phyloP scores from a whole-genome alignment of 257 asterid species.

The Solanum okadae region DNA sequence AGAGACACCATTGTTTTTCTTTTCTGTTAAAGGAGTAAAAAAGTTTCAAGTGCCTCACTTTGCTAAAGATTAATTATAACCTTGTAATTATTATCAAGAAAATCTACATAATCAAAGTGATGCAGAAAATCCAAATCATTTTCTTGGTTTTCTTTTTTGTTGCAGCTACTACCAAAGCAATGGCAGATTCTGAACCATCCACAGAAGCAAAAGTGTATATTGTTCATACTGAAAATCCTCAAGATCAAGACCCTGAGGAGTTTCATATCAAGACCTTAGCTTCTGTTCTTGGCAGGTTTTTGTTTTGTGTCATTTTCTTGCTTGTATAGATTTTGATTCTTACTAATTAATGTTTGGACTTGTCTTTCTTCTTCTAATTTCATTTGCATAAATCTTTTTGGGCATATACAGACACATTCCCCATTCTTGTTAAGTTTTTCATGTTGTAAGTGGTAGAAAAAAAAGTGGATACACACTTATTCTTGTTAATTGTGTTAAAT shows the following conservation, averaged over 20 bases:
- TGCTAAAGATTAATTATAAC: background rate
- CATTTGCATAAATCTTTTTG: background rate
- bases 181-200: background rate
- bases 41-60: background rate
- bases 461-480: background rate
- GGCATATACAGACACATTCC: background rate
- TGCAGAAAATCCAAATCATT: background rate
- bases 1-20: background rate
- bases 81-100: no score
- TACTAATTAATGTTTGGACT: background rate
- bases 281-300: background rate
- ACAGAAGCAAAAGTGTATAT: background rate
- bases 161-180: no score
- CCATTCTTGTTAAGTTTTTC: background rate
- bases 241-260: background rate
- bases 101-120: background rate
- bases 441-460: background rate
- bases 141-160: background rate
- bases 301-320: background rate
- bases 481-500: background rate
- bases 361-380: background rate
- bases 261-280: background rate
- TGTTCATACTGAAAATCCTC: background rate
- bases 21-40: no score
- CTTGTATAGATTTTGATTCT: background rate